These are phyloP conservation scores for Fusarium staphyleae DNA, from an alignment of 2,329 filamentous ascomycete species.

Conservation along the genomic window DNA sequence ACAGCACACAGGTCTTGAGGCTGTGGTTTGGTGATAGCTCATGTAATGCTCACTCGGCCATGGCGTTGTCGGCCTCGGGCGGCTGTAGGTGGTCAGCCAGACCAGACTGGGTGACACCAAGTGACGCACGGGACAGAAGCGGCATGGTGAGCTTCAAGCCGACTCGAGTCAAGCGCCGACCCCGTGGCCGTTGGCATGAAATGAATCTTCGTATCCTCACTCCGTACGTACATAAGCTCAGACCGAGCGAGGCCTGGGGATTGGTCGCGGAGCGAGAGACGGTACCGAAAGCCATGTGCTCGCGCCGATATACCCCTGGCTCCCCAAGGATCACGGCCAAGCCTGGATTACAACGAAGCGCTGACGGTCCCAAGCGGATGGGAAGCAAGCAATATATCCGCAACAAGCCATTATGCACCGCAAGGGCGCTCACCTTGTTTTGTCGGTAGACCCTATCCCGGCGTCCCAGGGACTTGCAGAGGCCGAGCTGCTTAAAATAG, in stretches of 20 bases:
- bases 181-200: conserved; percentile 10
- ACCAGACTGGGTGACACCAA: not conserved
- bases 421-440: conserved; percentile 4
- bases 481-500: conserved; percentile 22
- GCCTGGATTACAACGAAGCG: conserved; percentile 1
- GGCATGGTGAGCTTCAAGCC: conserved; percentile 3
- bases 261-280: not conserved
- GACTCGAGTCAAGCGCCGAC: conserved; percentile 8
- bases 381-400: conserved; percentile 29
- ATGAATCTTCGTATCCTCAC: conserved; percentile 14
- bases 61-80: conserved; percentile 1
- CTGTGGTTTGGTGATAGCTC: not conserved
- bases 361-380: conserved; percentile 27
- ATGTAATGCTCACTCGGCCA: not conserved
- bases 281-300: conserved; percentile 1
- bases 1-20: not conserved
- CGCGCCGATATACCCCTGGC: not conserved
- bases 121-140: conserved; percentile 5
- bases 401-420: conserved; percentile 9
- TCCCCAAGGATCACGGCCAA: conserved; percentile 1
- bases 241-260: not conserved
- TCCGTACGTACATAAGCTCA: conserved; percentile 2
- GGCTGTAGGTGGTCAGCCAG: not conserved
- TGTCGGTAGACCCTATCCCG: conserved; percentile 10
- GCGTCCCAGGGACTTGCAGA: conserved; percentile 22